Evolutionary conservation across 2,329 filamentous ascomycete genomes (phyloP), one percentile per base, ranked within the genome.

Genomic region (Aspergillus amoenus): DNA sequence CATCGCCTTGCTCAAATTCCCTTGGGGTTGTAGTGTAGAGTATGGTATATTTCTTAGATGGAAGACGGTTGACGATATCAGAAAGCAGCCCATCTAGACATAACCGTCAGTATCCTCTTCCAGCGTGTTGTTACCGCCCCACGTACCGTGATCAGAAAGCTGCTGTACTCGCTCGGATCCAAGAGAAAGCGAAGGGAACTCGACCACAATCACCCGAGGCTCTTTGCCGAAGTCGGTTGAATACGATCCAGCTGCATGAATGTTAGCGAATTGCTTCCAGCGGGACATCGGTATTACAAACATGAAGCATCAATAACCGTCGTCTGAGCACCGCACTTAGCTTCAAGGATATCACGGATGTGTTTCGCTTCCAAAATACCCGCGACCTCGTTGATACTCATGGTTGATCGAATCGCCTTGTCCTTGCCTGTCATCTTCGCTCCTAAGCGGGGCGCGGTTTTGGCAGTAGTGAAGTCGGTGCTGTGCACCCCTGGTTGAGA

Each of bases 401-500:
- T 79, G 66, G 69, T 82, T 66, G 69, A 89, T 70, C 69, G 81
- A 67, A 77, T 81, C 62, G 73, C 83, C 78, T 84, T 69, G 55
- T 78, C 76, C 61, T 77, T 64, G 48, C 71, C 74, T 37, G 76
- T 71, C 61, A 82, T 78, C 66, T 83, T 80, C 61, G 78, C 77
- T 57, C 72, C 81, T 78, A 77, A 82, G 76, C 79, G 82, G 68
- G 79, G 84, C 64, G 79, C 79, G 61, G 78, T 76, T 70, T 73
- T 70, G 73, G 75, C 70, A 65, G 78, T 76, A 63, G 78, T 76
- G 66, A 93, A 86, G 72, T 96, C 91, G 61, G 81, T 79, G 42
- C 86, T 83, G 64, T 87, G 86, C 56, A 92, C 81, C 64, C 89
- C 88, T 11, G 89, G 87, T 70, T 96, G 91, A 30, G 86, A 84